Evolutionary conservation across 495 filamentous ascomycete genomes (phyloP).

Genomic region (Penicillium goetzii): DNA sequence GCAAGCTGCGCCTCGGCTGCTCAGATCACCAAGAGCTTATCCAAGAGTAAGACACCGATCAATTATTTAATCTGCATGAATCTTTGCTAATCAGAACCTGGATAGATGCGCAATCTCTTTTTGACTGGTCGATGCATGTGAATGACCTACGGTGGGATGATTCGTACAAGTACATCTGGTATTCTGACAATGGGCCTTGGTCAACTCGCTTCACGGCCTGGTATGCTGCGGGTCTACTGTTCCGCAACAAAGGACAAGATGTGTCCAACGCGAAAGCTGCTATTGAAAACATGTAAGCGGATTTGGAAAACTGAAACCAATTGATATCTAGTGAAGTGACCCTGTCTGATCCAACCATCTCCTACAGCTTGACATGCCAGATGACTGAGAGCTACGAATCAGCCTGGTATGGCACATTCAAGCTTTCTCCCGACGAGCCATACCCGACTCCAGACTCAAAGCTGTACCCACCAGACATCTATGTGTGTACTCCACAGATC

Average conservation of each 20-base stretch:
- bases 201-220: constrained; percentile 38
- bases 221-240: constrained; percentile 35
- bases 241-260: constrained; percentile 34
- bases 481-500: constrained; percentile 18
- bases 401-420: constrained; percentile 37
- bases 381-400: constrained; percentile 30
- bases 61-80: not conserved
- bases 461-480: constrained; percentile 34
- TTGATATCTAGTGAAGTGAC: not conserved
- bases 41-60: constrained; percentile 7
- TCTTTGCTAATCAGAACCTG: not conserved
- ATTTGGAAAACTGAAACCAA: not conserved
- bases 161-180: constrained; percentile 36
- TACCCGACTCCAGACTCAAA: constrained; percentile 33
- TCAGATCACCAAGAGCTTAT: constrained; percentile 21
- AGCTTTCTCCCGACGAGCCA: constrained; percentile 35
- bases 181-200: constrained; percentile 36
- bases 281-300: constrained; percentile 30
- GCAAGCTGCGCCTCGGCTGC: constrained; percentile 15
- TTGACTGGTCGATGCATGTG: constrained; percentile 35
- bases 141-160: constrained; percentile 36
- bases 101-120: constrained; percentile 34
- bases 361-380: constrained; percentile 25
- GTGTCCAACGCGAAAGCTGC: constrained; percentile 34
- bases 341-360: not conserved